These are phyloP conservation scores for Syzygium aromaticum DNA, from an alignment of 345 rosid species.

Conservation along the genomic window DNA sequence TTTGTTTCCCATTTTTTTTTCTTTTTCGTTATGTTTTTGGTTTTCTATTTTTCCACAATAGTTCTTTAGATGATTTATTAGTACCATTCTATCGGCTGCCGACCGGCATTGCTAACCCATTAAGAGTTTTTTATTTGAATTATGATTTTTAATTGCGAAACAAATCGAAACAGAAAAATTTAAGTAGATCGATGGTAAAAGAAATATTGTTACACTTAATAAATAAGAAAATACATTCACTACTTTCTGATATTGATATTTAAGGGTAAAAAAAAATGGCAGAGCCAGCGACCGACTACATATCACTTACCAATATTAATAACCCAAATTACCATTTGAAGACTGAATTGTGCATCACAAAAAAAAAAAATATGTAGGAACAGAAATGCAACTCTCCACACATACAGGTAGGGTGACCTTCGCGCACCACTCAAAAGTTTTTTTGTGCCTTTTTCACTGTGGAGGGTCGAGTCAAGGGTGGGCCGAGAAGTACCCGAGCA, in stretches of 20 bases:
- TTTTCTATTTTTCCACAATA: background rate
- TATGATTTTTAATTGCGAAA: background rate
- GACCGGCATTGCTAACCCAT: background rate
- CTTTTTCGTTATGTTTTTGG: background rate
- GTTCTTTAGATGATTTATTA: background rate
- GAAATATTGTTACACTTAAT: background rate
- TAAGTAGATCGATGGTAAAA: background rate
- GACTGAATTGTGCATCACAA: background rate
- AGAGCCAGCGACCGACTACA: background rate
- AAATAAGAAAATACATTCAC: background rate
- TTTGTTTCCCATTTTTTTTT: background rate
- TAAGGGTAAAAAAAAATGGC: background rate
- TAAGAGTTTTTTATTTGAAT: background rate
- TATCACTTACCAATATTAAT: background rate
- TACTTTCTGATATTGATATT: background rate
- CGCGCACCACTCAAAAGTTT: constrained; percentile 52
- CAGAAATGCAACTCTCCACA: background rate
- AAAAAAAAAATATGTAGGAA: background rate
- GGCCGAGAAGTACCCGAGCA: constrained; percentile 66
- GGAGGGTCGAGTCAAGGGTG: constrained; percentile 25
- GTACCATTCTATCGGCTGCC: rapidly evolving
- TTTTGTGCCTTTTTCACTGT: background rate
- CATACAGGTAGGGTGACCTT: constrained; percentile 39
- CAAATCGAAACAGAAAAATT: background rate
- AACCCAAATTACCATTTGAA: background rate